Evolutionary conservation across 2,329 filamentous ascomycete species (phyloP).

Genomic region (Cladorrhinum sp.): DNA sequence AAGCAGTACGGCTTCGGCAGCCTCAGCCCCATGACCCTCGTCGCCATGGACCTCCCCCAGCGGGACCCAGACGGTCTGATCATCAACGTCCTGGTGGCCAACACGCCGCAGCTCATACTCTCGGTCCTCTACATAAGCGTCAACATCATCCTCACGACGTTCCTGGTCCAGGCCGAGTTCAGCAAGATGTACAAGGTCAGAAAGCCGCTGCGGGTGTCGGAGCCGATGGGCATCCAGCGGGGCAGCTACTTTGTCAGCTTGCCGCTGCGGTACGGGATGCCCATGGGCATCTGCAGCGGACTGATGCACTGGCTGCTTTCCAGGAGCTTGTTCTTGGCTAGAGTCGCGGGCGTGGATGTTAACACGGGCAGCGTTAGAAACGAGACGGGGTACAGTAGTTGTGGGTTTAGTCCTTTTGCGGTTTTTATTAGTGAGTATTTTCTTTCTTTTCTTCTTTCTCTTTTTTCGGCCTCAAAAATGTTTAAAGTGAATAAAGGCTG

Average conservation of each 20-base stretch:
- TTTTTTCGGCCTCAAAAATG: not conserved
- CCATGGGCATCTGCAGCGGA: constrained; percentile 35
- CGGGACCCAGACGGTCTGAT: constrained; percentile 32
- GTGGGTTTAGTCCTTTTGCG: not conserved
- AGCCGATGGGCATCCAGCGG: constrained; percentile 39
- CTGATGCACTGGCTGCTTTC: constrained; percentile 50
- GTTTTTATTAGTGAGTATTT: not conserved
- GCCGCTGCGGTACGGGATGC: constrained; percentile 43
- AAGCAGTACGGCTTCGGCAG: constrained; percentile 31
- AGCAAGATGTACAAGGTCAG: constrained; percentile 34
- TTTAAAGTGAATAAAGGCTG: not conserved
- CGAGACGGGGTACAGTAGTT: not conserved
- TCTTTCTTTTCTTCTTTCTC: not conserved
- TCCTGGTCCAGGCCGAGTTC: constrained; percentile 47
- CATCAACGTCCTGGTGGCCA: constrained; percentile 40
- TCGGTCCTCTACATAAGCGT: constrained; percentile 45
- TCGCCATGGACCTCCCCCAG: constrained; percentile 27
- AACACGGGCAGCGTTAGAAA: not conserved
- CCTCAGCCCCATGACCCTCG: constrained; percentile 30
- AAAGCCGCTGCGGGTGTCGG: constrained; percentile 42
- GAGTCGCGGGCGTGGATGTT: not conserved
- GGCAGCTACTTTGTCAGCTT: constrained; percentile 44
- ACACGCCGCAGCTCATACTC: constrained; percentile 45
- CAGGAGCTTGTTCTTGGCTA: constrained; percentile 42
- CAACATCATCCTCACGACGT: constrained; percentile 45